Conservation (phyloP, 139 green algal genomes). For the Marvania coccoides region DNA sequence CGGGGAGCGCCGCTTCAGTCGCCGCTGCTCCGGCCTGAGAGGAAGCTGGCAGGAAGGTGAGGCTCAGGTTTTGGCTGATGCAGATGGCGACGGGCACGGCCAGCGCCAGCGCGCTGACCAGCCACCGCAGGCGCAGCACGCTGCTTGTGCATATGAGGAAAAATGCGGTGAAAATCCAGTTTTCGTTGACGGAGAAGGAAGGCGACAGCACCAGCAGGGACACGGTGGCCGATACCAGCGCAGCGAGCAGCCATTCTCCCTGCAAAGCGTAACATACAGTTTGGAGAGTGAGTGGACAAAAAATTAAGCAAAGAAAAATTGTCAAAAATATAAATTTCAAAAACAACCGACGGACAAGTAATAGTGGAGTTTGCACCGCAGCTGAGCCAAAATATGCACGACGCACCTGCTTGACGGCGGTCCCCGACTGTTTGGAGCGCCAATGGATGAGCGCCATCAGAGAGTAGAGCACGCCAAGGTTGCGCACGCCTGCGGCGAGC, state of each 20-base stretch:
- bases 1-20: background rate
- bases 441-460: constrained; percentile 50
- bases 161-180: constrained; percentile 63
- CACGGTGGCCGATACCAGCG: constrained; percentile 19
- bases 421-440: constrained; percentile 28
- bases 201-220: constrained; percentile 3
- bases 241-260: constrained; percentile 64
- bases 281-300: background rate
- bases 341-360: no score
- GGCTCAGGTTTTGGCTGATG: background rate
- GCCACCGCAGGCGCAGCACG: constrained; percentile 67
- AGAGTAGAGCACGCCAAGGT: constrained; percentile 56
- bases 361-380: no score
- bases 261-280: constrained; percentile 32
- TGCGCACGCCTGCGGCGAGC: constrained; percentile 45
- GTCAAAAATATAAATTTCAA: background rate
- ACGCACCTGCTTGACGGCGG: constrained; percentile 36
- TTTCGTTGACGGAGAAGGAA: background rate
- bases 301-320: background rate
- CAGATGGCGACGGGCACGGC: constrained; percentile 8
- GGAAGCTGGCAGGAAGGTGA: background rate
- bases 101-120: constrained; percentile 6
- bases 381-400: no score
- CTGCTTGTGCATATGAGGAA: constrained; percentile 75
- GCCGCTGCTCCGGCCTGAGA: background rate